These are phyloP conservation scores for Dactylonectria estremocensis DNA, from an alignment of 2,329 filamentous ascomycete genomes.

Conservation along the genomic window DNA sequence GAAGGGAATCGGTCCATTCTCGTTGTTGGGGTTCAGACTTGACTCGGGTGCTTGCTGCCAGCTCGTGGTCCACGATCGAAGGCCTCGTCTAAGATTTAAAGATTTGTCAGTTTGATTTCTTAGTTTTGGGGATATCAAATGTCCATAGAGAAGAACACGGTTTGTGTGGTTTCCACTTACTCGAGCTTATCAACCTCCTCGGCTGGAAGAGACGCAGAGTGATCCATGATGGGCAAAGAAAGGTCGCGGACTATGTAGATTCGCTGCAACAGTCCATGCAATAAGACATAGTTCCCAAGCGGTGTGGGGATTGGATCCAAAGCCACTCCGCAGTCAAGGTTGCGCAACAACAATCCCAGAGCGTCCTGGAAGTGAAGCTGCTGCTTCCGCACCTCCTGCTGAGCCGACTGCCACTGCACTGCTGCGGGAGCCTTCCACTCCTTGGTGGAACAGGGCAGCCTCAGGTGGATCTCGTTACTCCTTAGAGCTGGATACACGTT, in stretches of 20 bases:
- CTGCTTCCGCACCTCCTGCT: conserved; percentile 47
- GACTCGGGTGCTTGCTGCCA: conserved; percentile 59
- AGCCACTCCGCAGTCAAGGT: conserved; percentile 46
- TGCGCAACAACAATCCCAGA: conserved; percentile 51
- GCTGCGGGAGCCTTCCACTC: conserved; percentile 56
- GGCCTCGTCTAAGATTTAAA: conserved; percentile 45
- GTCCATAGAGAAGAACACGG: background rate
- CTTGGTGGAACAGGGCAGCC: conserved; percentile 54
- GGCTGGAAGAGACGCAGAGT: conserved; percentile 49
- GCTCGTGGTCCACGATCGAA: conserved; percentile 56
- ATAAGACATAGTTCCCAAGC: conserved; percentile 55
- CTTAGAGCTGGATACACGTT: conserved; percentile 55
- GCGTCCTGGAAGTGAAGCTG: conserved; percentile 57
- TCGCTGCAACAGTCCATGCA: conserved; percentile 56
- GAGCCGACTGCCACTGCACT: conserved; percentile 48
- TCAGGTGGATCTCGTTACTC: conserved; percentile 54
- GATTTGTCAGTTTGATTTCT: background rate
- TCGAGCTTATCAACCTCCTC: conserved; percentile 57
- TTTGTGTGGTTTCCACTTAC: conserved; percentile 36
- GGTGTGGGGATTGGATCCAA: conserved; percentile 56
- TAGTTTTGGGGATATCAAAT: background rate
- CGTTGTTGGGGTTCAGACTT: conserved; percentile 57
- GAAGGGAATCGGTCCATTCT: conserved; percentile 58
- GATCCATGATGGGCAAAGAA: conserved; percentile 53
- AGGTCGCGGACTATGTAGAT: conserved; percentile 58